Percentiles rank a stretch among this genome's conserved stretches.
These are phyloP conservation scores for Mycena amicta DNA, from an alignment of 768 basidiomycete genomes.

Conservation along the genomic window DNA sequence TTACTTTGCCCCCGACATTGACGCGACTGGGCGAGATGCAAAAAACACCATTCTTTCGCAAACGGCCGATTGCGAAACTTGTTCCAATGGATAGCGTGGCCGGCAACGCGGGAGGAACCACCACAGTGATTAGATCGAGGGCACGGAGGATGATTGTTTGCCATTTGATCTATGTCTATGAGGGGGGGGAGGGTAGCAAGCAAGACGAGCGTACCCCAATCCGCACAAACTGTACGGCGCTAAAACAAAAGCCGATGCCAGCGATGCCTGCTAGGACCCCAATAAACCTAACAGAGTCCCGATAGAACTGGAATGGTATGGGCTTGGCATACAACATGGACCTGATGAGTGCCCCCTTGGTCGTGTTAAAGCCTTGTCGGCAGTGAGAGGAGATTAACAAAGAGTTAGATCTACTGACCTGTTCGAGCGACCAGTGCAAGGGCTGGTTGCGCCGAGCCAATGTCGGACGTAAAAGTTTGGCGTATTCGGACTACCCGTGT, in stretches of 20 bases:
- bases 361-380: constrained; percentile 83
- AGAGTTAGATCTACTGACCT: constrained; percentile 45
- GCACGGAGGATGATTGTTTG: constrained; percentile 90
- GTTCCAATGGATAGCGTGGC: constrained; percentile 98
- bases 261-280: constrained; percentile 91
- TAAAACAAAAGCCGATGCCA: constrained; percentile 85
- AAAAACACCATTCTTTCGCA: constrained; percentile 87
- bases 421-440: constrained; percentile 85
- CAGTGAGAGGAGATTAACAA: background rate
- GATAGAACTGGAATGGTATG: constrained; percentile 98
- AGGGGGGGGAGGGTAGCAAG: background rate
- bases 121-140: constrained; percentile 93
- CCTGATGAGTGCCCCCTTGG: constrained; percentile 92
- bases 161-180: constrained; percentile 69
- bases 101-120: constrained; percentile 95
- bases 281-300: constrained; percentile 89
- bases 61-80: constrained; percentile 87
- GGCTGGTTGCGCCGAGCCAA: constrained; percentile 58
- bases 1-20: constrained; percentile 94
- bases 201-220: constrained; percentile 66
- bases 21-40: constrained; percentile 96
- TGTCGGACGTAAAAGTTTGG: constrained; percentile 57
- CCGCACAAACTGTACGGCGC: constrained; percentile 87
- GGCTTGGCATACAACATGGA: constrained; percentile 99
- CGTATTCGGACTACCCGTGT: constrained; percentile 89